Evolutionary conservation across 2,329 filamentous ascomycete species (phyloP).

Genomic region (Daldinia sp.): DNA sequence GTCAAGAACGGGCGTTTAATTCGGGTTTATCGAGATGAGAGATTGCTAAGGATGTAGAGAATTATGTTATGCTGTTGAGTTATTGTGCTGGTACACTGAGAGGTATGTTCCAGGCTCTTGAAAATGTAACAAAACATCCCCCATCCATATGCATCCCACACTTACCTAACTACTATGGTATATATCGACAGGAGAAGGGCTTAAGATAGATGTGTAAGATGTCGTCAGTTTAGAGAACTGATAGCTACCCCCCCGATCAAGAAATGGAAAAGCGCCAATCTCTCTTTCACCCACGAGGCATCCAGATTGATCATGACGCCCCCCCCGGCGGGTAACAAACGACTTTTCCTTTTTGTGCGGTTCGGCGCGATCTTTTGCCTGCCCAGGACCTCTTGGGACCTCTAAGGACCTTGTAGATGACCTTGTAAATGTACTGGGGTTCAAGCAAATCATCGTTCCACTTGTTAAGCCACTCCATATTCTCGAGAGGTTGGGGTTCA

Average conservation of each 20-base stretch:
- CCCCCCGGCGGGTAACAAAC: slow-evolving; percentile 22
- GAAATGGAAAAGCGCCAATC: slow-evolving; percentile 33
- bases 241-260: slow-evolving; percentile 23
- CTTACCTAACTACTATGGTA: not conserved
- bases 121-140: not conserved
- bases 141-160: not conserved
- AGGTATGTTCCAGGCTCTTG: not conserved
- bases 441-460: slow-evolving; percentile 35
- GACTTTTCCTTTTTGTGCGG: slow-evolving; percentile 25
- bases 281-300: slow-evolving; percentile 30
- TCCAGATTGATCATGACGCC: slow-evolving; percentile 23
- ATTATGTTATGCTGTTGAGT: not conserved
- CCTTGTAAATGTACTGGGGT: not conserved
- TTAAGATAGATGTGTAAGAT: slow-evolving; percentile 29
- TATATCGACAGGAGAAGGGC: slow-evolving; percentile 1
- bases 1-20: slow-evolving; percentile 31
- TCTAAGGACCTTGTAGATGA: too few relatives aligned
- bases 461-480: slow-evolving; percentile 25
- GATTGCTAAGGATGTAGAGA: slow-evolving; percentile 9
- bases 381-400: not conserved
- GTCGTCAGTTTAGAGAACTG: slow-evolving; percentile 35
- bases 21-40: slow-evolving; percentile 29
- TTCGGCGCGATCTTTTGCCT: slow-evolving; percentile 30
- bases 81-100: not conserved
- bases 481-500: slow-evolving; percentile 32